Conservation (phyloP, 306 rosid genomes). For the Inga laurina region DNA sequence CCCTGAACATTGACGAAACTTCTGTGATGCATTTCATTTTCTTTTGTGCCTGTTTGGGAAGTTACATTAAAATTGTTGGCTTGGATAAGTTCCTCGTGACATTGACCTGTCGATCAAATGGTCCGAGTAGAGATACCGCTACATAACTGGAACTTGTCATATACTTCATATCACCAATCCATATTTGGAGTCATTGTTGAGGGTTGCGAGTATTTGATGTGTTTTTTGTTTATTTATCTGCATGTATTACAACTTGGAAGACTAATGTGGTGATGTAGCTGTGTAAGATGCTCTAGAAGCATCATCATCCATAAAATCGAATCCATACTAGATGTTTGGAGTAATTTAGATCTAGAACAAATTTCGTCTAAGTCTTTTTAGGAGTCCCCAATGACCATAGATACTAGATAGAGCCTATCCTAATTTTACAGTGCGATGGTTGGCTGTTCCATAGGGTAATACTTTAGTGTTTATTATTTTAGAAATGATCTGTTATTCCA, state of each 20-base stretch:
- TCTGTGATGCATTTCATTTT: not conserved
- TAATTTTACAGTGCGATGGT: too few relatives aligned
- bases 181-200: not conserved
- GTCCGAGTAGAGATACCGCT: not conserved
- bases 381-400: not conserved
- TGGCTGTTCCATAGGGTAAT: not conserved
- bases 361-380: not conserved
- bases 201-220: not conserved
- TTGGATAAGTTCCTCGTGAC: not conserved
- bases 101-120: not conserved
- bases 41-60: not conserved
- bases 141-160: not conserved
- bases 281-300: not conserved
- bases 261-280: not conserved
- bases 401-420: not conserved
- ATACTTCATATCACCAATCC: not conserved
- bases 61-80: not conserved
- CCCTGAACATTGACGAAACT: not conserved
- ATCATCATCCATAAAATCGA: not conserved
- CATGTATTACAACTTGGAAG: slow-evolving; percentile 2
- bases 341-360: slow-evolving; percentile 13
- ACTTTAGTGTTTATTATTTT: not conserved
- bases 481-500: not conserved
- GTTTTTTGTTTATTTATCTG: not conserved
- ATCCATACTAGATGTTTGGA: slow-evolving; percentile 1